Percentiles rank a stretch among this genome's conserved stretches.
Conservation (phyloP, 225 moss, liverwort and hornwort species). For the Thuidium tamariscinum region DNA sequence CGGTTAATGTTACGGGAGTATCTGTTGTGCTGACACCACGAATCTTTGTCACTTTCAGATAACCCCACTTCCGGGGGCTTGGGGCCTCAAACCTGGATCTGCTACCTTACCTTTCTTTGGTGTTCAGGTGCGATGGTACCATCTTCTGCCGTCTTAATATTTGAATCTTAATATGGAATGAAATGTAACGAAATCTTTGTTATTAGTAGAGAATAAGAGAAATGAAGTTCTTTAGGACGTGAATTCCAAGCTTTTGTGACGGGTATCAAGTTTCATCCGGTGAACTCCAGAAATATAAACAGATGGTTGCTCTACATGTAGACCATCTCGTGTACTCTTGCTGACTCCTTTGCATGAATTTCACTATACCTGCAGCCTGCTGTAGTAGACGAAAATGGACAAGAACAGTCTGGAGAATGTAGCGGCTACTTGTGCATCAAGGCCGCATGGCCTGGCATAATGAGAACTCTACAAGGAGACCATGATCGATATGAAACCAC, state of each 20-base stretch:
- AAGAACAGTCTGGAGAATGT: conserved; percentile 76
- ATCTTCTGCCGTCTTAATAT: not conserved
- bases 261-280: not conserved
- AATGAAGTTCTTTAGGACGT: not conserved
- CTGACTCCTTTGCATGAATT: not conserved
- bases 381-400: conserved; percentile 83
- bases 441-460: conserved; percentile 88
- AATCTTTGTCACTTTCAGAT: conserved; percentile 37
- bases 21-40: not conserved
- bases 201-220: not conserved
- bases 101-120: conserved; percentile 98
- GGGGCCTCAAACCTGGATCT: conserved; percentile 91
- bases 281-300: not conserved
- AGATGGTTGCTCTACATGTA: not conserved
- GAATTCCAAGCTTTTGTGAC: not conserved
- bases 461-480: conserved; percentile 91
- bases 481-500: conserved; percentile 89
- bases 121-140: conserved; percentile 52
- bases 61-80: conserved; percentile 88
- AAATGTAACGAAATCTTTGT: not conserved
- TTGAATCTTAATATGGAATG: not conserved
- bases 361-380: conserved; percentile 46
- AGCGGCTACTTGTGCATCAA: conserved; percentile 95
- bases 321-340: not conserved
- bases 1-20: not conserved